These are phyloP conservation scores for Nasturtium officinale DNA, from an alignment of 345 rosid species.

Conservation along the genomic window DNA sequence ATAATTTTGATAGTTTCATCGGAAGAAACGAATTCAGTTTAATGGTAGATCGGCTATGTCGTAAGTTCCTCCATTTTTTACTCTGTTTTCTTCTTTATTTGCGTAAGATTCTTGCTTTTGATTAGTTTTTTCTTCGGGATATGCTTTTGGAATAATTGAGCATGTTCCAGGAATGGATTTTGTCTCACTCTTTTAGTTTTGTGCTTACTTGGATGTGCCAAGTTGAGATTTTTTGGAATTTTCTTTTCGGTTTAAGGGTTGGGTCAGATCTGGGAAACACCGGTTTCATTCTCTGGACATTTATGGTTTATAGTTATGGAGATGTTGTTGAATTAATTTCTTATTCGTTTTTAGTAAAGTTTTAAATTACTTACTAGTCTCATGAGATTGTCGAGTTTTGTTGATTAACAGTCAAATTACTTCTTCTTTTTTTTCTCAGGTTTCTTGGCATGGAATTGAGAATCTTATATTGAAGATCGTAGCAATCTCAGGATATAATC, in stretches of 20 bases:
- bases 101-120: slow-evolving; percentile 11
- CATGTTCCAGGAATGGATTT: not conserved
- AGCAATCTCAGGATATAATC: slow-evolving; percentile 19
- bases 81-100: not conserved
- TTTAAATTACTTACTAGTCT: slow-evolving; percentile 7
- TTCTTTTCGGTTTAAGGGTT: slow-evolving; percentile 9
- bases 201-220: slow-evolving; percentile 6
- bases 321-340: slow-evolving; percentile 20
- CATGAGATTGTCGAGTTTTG: not conserved
- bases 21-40: not conserved
- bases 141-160: slow-evolving; percentile 12
- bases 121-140: not conserved
- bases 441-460: not conserved
- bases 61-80: slow-evolving; percentile 14
- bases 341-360: slow-evolving; percentile 3
- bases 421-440: slow-evolving; percentile 3
- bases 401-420: not conserved
- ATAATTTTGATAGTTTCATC: not conserved
- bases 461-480: not conserved
- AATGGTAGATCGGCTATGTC: slow-evolving; percentile 24
- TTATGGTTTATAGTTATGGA: not conserved
- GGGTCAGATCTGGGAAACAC: slow-evolving; percentile 38
- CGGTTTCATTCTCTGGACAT: slow-evolving; percentile 11
- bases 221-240: not conserved
- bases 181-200: not conserved